phyloP scores from a whole-genome alignment of 2,329 filamentous ascomycete species.

The Botrytis byssoidea region DNA sequence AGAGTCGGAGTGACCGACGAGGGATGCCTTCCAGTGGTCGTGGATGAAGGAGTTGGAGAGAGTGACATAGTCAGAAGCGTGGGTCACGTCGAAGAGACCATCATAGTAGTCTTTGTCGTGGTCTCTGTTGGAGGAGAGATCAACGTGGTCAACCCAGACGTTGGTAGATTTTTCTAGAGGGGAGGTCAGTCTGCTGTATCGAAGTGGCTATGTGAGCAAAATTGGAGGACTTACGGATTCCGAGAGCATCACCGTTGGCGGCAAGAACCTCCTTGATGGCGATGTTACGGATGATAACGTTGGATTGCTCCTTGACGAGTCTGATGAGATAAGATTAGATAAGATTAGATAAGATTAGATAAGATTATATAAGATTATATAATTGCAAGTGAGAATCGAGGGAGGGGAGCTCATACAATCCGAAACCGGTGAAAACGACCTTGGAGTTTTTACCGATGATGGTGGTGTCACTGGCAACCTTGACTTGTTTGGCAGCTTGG shows the following conservation, averaged over 20 bases:
- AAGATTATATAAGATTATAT: not conserved
- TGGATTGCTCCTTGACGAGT: conserved; percentile 39
- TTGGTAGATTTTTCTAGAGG: conserved; percentile 11
- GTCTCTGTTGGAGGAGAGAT: conserved; percentile 38
- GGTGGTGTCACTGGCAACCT: conserved; percentile 18
- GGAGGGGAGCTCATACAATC: conserved; percentile 3
- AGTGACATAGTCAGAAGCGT: conserved; percentile 46
- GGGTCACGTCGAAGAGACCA: conserved; percentile 46
- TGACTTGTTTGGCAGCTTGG: conserved; percentile 3
- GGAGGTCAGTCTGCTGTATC: not conserved
- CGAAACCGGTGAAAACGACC: conserved; percentile 11
- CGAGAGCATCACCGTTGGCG: conserved; percentile 49
- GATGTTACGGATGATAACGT: conserved; percentile 59
- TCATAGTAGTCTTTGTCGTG: conserved; percentile 46
- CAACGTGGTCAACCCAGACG: conserved; percentile 20
- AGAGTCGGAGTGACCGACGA: conserved; percentile 36
- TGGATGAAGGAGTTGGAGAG: conserved; percentile 46
- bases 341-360: not conserved
- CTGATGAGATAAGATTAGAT: not conserved
- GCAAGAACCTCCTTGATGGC: conserved; percentile 50
- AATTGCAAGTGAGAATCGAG: not conserved
- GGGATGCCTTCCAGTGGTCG: conserved; percentile 42
- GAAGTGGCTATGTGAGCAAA: not conserved
- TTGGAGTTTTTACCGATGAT: conserved; percentile 10
- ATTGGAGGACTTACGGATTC: conserved; percentile 43